Base-by-base conservation (phyloP, 1,284 basidiomycete species). In the Tilletia caries region DNA sequence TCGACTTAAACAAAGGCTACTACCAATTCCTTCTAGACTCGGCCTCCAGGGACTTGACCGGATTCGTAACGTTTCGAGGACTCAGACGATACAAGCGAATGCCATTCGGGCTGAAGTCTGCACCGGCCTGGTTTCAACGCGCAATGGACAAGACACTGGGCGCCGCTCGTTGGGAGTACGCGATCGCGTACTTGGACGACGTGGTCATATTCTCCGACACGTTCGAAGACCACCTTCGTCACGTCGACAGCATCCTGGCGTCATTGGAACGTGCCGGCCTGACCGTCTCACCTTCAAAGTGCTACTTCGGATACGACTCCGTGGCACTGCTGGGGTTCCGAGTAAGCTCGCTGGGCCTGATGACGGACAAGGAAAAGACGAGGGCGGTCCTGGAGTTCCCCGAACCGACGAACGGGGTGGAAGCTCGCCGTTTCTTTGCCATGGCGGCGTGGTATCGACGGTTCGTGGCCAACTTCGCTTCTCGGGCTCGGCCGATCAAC, bases 131-230 rank as follows among this genome's bases (percentile, higher is more conserved):
- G 0, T 86, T 86, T 69, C 86, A 86, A 69, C 66, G 84, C 2
- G 71, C 85, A 0, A 86, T 86, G 84, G 83, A 86, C 65, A 71
- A 72, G 0, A 74, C 86, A 0, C 75, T 86, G 0, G 77, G 84
- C 0, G 83, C 83, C 0, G 86, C 75, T 71, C 74, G 86, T 0
- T 86, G 85, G 85, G 67, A 85, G 0, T 85, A 85, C 70, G 72
- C 81, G 46, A 86, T 86, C 1, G 85, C 86, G 80, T 89, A 89
- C 12, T 87, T 86, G 8, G 75, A 82, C 71, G 83, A 86, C 68
- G 85, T 86, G 23, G 81, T 86, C 0, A 71, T 85, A 6, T 50
- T 50, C 54, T 60, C 48, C 8, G 18, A 20, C 20, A 50, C 48
- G 12, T 50, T 50, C 48, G 48, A 50, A n/a, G 48, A 50, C 20